Percentiles rank a stretch among this genome's conserved stretches.
These are phyloP conservation scores for Anethum foeniculum DNA, from an alignment of 140 eudicot genomes.

Conservation along the genomic window DNA sequence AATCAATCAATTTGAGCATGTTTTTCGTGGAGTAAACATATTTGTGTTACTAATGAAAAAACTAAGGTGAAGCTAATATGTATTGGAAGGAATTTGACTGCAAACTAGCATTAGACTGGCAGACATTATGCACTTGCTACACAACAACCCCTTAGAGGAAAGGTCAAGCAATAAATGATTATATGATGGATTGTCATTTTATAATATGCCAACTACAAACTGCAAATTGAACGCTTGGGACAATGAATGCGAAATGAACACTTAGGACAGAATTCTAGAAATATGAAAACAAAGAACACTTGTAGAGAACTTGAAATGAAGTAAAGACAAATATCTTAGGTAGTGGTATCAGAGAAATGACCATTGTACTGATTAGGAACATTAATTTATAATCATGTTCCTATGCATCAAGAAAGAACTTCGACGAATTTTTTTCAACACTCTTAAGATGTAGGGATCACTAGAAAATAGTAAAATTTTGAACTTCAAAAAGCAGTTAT, in stretches of 20 bases:
- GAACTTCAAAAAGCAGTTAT: not conserved
- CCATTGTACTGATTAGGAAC: not conserved
- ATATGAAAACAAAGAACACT: not conserved
- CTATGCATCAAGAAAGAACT: not conserved
- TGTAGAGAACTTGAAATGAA: not conserved
- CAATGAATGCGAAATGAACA: not conserved
- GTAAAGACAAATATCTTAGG: not conserved
- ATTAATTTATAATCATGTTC: not conserved
- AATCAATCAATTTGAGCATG: not conserved
- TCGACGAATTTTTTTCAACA: not conserved
- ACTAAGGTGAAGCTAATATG: not conserved
- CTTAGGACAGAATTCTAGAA: not conserved
- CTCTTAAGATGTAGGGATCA: not conserved
- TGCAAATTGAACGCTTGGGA: not conserved
- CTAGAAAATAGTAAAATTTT: not conserved
- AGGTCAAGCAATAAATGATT: not conserved
- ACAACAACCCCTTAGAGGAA: not conserved
- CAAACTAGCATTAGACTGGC: not conserved
- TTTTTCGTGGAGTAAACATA: not conserved
- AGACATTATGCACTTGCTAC: not conserved
- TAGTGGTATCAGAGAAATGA: not conserved
- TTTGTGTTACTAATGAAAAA: not conserved
- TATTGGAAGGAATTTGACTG: not conserved
- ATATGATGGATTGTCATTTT: not conserved
- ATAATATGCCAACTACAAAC: not conserved